Evolutionary conservation across 2,329 filamentous ascomycete genomes (phyloP).

Genomic region (Monascus ruber): DNA sequence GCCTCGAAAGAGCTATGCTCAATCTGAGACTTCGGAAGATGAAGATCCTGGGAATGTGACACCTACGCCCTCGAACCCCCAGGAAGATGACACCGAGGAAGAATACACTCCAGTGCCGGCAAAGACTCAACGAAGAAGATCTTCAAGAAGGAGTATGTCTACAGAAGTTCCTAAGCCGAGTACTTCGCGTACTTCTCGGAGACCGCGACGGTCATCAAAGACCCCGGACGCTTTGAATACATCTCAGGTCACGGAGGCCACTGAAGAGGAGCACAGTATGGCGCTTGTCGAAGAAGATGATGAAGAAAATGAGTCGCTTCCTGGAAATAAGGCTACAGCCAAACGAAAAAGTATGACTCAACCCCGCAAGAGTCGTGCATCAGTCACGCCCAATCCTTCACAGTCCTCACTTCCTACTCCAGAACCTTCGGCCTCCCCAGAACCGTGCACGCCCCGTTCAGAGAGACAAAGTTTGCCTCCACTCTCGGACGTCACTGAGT

Average conservation of each 20-base stretch:
- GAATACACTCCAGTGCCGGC: slow-evolving; percentile 68
- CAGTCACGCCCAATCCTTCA: slow-evolving; percentile 27
- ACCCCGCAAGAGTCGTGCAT: slow-evolving; percentile 31
- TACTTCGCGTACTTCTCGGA: slow-evolving; percentile 18
- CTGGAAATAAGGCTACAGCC: slow-evolving; percentile 43
- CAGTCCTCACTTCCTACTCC: slow-evolving; percentile 36
- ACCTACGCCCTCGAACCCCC: slow-evolving; percentile 33
- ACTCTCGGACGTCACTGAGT: slow-evolving; percentile 61
- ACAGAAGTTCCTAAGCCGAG: slow-evolving; percentile 38
- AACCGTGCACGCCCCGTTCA: slow-evolving; percentile 26
- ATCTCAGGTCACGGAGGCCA: slow-evolving; percentile 48
- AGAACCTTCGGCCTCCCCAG: slow-evolving; percentile 46
- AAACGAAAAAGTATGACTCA: slow-evolving; percentile 55
- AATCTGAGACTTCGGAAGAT: slow-evolving; percentile 71
- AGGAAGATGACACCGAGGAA: slow-evolving; percentile 58
- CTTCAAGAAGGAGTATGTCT: slow-evolving; percentile 44
- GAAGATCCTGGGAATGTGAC: slow-evolving; percentile 45
- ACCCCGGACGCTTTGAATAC: slow-evolving; percentile 45
- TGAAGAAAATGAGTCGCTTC: slow-evolving; percentile 42
- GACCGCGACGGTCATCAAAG: slow-evolving; percentile 36
- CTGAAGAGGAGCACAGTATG: slow-evolving; percentile 23
- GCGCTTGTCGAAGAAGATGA: slow-evolving; percentile 35
- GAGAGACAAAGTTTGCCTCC: slow-evolving; percentile 43
- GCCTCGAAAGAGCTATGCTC: slow-evolving; percentile 58
- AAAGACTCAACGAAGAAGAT: slow-evolving; percentile 45